Evolutionary conservation across 1,284 basidiomycete genomes (phyloP).

Genomic region (Cystobasidium pallidum): DNA sequence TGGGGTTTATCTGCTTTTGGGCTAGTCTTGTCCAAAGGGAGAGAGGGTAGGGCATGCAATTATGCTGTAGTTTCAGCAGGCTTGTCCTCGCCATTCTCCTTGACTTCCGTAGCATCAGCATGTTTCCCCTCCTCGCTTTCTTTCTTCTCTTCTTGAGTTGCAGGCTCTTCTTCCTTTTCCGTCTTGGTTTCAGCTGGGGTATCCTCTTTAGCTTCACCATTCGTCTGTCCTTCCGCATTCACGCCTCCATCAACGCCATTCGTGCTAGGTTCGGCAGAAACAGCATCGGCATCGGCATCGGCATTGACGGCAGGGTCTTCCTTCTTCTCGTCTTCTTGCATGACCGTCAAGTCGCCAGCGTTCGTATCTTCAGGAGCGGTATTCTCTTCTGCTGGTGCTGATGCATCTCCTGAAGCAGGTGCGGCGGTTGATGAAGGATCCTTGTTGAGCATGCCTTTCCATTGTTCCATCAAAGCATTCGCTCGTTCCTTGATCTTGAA

Average conservation of each 20-base stretch:
- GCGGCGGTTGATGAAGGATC: slow-evolving; percentile 3
- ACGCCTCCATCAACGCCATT: slow-evolving; percentile 57
- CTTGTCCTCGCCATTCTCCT: slow-evolving; percentile 7
- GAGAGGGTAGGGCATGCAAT: not conserved
- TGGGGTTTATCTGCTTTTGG: not conserved
- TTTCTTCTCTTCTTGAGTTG: slow-evolving; percentile 46
- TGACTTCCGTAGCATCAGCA: not conserved
- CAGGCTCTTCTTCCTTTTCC: slow-evolving; percentile 47
- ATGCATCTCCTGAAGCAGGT: slow-evolving; percentile 6
- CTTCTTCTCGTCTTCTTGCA: slow-evolving; percentile 38
- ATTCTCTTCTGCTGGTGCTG: slow-evolving; percentile 14
- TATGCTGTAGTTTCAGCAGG: not conserved
- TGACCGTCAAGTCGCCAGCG: slow-evolving; percentile 33
- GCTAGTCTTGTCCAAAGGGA: not conserved
- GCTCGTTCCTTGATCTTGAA: slow-evolving; percentile 80
- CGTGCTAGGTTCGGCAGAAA: slow-evolving; percentile 50
- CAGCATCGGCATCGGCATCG: too few relatives aligned
- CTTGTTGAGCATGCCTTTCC: slow-evolving; percentile 47
- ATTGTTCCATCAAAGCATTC: slow-evolving; percentile 59
- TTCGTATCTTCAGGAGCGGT: slow-evolving; percentile 33
- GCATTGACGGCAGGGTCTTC: slow-evolving; percentile 22
- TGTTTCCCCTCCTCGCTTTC: not conserved
- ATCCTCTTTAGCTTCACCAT: slow-evolving; percentile 39
- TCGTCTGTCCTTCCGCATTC: slow-evolving; percentile 66
- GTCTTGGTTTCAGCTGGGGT: slow-evolving; percentile 45